Percentiles rank a stretch among this genome's conserved stretches.
Conservation (phyloP, 1,139 yeast species). For the Ashbya aceris region DNA sequence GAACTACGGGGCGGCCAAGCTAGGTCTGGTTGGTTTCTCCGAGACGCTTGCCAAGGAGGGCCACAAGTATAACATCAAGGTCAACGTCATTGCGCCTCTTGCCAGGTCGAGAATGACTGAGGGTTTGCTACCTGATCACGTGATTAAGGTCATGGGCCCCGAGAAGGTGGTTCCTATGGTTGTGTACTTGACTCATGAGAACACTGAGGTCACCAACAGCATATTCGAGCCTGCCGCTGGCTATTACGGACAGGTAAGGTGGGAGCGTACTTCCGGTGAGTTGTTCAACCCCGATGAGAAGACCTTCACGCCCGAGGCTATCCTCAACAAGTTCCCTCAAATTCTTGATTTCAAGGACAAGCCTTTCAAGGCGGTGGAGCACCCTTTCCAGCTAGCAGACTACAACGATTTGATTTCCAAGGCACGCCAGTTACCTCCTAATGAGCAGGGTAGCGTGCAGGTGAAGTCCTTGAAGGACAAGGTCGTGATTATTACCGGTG, state of each 20-base stretch:
- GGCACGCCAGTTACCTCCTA: slow-evolving; percentile 44
- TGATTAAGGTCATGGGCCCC: slow-evolving; percentile 73
- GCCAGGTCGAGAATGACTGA: slow-evolving; percentile 97
- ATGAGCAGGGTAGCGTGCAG: slow-evolving; percentile 43
- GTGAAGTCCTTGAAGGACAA: slow-evolving; percentile 61
- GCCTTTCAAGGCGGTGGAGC: slow-evolving; percentile 48
- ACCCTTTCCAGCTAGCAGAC: slow-evolving; percentile 58
- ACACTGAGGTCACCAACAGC: slow-evolving; percentile 51
- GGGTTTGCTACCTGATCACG: slow-evolving; percentile 73
- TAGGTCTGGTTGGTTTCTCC: slow-evolving; percentile 82
- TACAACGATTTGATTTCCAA: slow-evolving; percentile 45
- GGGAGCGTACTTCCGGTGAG: slow-evolving; percentile 90
- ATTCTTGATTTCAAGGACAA: slow-evolving; percentile 53
- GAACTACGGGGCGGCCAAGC: slow-evolving; percentile 89
- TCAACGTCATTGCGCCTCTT: slow-evolving; percentile 85
- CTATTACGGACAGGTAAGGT: slow-evolving; percentile 79
- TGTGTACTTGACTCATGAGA: slow-evolving; percentile 65
- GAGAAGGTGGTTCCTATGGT: slow-evolving; percentile 89
- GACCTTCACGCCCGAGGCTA: slow-evolving; percentile 76
- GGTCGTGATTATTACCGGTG: slow-evolving; percentile 91
- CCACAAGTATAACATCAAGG: slow-evolving; percentile 66
- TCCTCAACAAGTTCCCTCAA: slow-evolving; percentile 58
- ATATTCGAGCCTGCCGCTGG: slow-evolving; percentile 94
- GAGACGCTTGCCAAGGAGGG: slow-evolving; percentile 97
- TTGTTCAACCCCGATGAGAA: slow-evolving; percentile 65